A percentile compares a stretch with the other conserved stretches of the same genome.
These are phyloP conservation scores for Phytopythium litorale DNA, from an alignment of 352 stramenopile genomes.

Conservation along the genomic window DNA sequence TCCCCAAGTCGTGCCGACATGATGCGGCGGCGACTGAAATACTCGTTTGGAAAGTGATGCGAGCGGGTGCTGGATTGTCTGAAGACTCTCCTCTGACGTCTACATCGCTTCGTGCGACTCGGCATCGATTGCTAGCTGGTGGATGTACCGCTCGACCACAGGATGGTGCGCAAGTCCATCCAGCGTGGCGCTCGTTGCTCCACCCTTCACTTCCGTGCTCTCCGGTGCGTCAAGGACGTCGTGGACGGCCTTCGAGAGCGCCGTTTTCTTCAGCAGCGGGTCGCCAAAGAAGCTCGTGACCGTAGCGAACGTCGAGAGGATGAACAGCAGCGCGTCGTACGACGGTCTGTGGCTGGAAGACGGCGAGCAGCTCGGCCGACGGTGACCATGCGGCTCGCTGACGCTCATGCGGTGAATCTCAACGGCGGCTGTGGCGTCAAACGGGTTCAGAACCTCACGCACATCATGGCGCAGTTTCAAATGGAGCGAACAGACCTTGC, in stretches of 20 bases:
- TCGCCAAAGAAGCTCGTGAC: conserved; percentile 60
- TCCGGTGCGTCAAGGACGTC: conserved; percentile 1
- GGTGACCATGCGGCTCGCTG: conserved; percentile 1
- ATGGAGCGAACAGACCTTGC: conserved; percentile 22
- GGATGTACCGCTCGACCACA: background rate
- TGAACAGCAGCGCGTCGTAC: conserved; percentile 34
- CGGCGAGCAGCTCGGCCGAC: conserved; percentile 10
- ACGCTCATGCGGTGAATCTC: conserved; percentile 1
- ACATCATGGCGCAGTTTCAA: background rate
- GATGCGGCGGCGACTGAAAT: conserved; percentile 1
- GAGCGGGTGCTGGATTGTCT: background rate
- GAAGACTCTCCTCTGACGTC: background rate
- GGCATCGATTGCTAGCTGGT: background rate
- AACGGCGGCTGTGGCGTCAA: background rate
- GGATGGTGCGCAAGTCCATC: background rate
- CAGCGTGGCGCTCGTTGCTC: background rate
- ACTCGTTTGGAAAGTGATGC: background rate
- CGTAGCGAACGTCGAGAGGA: conserved; percentile 37
- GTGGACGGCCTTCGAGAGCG: conserved; percentile 22
- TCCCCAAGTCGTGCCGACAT: background rate
- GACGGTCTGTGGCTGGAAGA: conserved; percentile 10
- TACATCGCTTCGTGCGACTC: background rate
- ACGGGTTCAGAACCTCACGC: no score
- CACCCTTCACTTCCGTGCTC: background rate
- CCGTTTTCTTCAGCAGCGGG: conserved; percentile 25